Evolutionary conservation across 768 basidiomycete genomes (phyloP), one percentile per base, ranked within the genome.

Genomic region (Cubamyces sp.): DNA sequence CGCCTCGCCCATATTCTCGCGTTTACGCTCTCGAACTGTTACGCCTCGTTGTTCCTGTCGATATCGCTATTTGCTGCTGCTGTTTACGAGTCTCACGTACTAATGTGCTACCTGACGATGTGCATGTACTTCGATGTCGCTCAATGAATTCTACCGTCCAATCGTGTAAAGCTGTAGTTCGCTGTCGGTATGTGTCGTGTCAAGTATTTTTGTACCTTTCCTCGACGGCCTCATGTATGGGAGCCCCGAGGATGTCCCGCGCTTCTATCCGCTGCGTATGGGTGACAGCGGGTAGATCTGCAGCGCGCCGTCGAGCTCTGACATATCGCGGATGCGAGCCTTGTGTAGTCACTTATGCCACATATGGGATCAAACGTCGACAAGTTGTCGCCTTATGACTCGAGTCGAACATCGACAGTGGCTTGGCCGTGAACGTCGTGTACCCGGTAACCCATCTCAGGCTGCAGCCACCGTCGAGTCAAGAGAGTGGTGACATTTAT

Each of bases 101-200:
- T 64, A 64, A 55, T 55, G 53, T 54, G 42, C 23, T 60, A 54
- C 56, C 53, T 60, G 18, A 52, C 48, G 54, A 64, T 64, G 58
- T 64, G 53, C 49, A 39, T 62, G 61, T 64, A 59, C 46, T 39
- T n/a, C 30, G 42, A 57, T 30, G 45, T 54, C 52, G n/a, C n/a
- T 60, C 43, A 54, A 59, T 50, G 57, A 59, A 51, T 51, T 25
- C n/a, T 19, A 51, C 49, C 5, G 54, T 15, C 46, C 18, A 25
- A 0, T 42, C 9, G 34, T 34, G 34, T 26, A 12, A 46, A 19
- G 12, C 45, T 19, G 19, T 5, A 5, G 12, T 14, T 12, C 21
- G 9, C 12, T 5, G 45, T 9, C 45, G 9, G 43, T 21, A 45
- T 21, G n/a, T 18, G n/a, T 46, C 18, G 16, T 21, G n/a, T 6